These are phyloP conservation scores for Cicer arietinum DNA, from an alignment of 306 rosid genomes.

Conservation along the genomic window DNA sequence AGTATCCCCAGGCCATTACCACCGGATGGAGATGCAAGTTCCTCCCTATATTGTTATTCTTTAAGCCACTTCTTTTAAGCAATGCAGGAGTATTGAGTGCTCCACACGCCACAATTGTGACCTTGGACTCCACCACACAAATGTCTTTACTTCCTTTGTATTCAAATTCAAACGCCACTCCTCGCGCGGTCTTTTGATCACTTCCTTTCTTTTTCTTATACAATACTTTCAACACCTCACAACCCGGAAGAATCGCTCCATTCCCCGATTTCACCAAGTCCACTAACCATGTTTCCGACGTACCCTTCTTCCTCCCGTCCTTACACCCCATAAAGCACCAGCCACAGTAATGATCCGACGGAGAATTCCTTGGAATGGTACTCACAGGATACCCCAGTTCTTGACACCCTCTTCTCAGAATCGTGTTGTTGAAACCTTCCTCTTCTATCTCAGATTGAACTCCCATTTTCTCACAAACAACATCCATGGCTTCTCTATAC, in stretches of 20 bases:
- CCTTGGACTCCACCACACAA: constrained; percentile 77
- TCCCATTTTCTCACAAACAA: constrained; percentile 69
- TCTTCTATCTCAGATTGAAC: constrained; percentile 67
- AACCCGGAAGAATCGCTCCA: constrained; percentile 74
- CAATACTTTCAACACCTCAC: constrained; percentile 61
- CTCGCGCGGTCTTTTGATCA: constrained; percentile 52
- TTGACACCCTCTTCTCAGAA: constrained; percentile 76
- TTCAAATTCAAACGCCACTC: constrained; percentile 61
- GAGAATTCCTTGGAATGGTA: constrained; percentile 71
- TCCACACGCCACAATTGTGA: constrained; percentile 82
- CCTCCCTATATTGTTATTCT: constrained; percentile 70
- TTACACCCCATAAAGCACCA: constrained; percentile 89
- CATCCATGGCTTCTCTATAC: constrained; percentile 71
- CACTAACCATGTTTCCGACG: constrained; percentile 82
- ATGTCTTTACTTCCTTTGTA: constrained; percentile 56
- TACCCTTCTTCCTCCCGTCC: constrained; percentile 80
- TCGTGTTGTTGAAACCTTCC: constrained; percentile 81
- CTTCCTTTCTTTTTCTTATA: constrained; percentile 57
- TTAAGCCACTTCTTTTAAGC: constrained; percentile 69
- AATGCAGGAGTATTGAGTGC: constrained; percentile 74
- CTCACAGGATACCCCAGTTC: constrained; percentile 72
- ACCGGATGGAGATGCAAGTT: constrained; percentile 88
- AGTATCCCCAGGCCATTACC: constrained; percentile 88
- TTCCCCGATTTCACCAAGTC: constrained; percentile 78
- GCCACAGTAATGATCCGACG: constrained; percentile 78